Evolutionary conservation across 257 asterid species (phyloP).

Genomic region (Leptodermis oblonga): DNA sequence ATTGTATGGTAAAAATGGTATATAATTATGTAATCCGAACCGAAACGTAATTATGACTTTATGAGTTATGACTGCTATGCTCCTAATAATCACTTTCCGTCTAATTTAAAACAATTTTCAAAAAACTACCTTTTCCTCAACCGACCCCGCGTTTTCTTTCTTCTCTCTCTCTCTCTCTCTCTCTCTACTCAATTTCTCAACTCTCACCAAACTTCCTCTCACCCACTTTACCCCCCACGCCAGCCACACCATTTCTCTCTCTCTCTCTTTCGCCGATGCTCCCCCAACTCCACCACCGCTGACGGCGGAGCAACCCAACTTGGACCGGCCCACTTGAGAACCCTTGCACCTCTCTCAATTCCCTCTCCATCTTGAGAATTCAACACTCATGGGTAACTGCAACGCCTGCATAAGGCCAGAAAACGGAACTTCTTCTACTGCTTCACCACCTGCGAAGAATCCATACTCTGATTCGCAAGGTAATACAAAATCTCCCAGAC

Average conservation of each 20-base stretch:
- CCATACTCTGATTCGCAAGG: not conserved
- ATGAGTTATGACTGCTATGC: too few relatives aligned
- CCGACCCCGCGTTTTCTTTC: slow-evolving; percentile 61
- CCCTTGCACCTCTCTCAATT: not conserved
- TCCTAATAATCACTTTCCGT: too few relatives aligned
- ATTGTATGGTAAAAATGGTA: too few relatives aligned
- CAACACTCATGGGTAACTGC: slow-evolving; percentile 70
- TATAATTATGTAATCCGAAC: too few relatives aligned
- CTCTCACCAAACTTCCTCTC: slow-evolving; percentile 23
- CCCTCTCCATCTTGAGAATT: not conserved
- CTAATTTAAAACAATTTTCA: too few relatives aligned
- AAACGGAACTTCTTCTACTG: slow-evolving; percentile 20
- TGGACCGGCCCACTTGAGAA: not conserved
- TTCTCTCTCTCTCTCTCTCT: too few relatives aligned
- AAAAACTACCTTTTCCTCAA: slow-evolving; percentile 35
- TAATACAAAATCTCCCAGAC: slow-evolving; percentile 26
- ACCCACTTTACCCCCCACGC: not conserved
- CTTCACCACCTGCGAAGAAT: slow-evolving; percentile 8
- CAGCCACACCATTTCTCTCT: slow-evolving; percentile 3
- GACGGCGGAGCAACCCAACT: slow-evolving; percentile 30
- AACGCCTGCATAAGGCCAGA: slow-evolving; percentile 67
- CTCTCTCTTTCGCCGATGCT: slow-evolving; percentile 26
- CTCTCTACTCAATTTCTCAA: slow-evolving; percentile 20
- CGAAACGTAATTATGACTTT: too few relatives aligned
- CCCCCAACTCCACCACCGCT: slow-evolving; percentile 26